Base-by-base conservation (phyloP, 2,329 filamentous ascomycete species). In the Phaeosphaeriaceae sp. region DNA sequence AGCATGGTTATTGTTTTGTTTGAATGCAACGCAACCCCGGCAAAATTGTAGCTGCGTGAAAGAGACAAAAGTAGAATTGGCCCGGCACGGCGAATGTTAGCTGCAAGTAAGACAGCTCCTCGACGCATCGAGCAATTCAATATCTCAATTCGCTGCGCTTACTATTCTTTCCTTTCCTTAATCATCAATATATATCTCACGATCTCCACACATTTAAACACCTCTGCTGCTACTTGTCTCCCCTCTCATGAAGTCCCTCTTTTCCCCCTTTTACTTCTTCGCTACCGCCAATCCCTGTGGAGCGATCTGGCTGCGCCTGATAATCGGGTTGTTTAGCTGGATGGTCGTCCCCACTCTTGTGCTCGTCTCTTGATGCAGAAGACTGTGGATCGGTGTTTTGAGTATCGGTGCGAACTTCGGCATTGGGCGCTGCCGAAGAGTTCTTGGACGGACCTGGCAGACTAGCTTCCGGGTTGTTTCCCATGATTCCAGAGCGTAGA, bases 261-360 rank as follows among this genome's bases (percentile, higher is more conserved):
- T 73, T 72, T 20, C 72, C 70, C 7, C 71, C 70, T 41, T 68
- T 56, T 2, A 73, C 67, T 37, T 62, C 37, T 18, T 52, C 43
- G 13, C 42, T 30, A 6, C 64, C 66, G 1, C 66, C 70, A 42
- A 74, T 71, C 0, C 72, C 71, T 15, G 71, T 75, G 28, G 43
- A 66, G 35, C 68, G 52, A 1, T 50, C 61, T 4, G 68, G 68
- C 52, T 68, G 44, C 15, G 52, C 46, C 50, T 75, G 71, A 6
- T 58, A 42, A 42, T 75, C 71, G 0, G 71, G 71, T 42, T 74
- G 72, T 48, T 74, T 74, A 1, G 71, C 71, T 1, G 72, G 72
- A 44, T 74, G 70, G 16, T 74, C 66, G 30, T 68, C 63, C 2
- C 68, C 68, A 8, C 28, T 60, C 49, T 63, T 62, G 18, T 61